Evolutionary conservation across 106 monocot species (phyloP), one percentile per base, ranked within the genome.

Genomic region (Posidonia australis): DNA sequence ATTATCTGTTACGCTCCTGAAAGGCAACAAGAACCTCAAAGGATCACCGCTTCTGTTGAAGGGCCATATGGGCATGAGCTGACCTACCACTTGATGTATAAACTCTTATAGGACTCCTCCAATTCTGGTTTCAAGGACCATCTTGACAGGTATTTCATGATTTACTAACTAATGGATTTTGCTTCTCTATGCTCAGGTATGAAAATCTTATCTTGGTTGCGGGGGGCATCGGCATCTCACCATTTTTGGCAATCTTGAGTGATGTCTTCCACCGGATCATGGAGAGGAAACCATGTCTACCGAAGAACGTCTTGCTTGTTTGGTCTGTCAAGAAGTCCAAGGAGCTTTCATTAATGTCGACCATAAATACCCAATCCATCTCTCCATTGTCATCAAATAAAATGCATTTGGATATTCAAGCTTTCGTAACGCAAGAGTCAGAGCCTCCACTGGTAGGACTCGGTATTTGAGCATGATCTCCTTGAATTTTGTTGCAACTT

Each of bases 191-290:
- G 36, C 2, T 36, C 60, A 93, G 93, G 88, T 89, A 93, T 54
- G 88, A 93, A 79, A 93, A 83, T 63, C 85, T 93, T 41, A 82
- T 93, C 58, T 70, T 93, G 29, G 89, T 93, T 24, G 93, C 93
- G 47, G 93, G 93, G 57, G 93, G 93, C 36, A 93, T 93, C 54
- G 93, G 93, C 16, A 84, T 93, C 48, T 93, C 93, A 65, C 93
- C 93, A 10, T 93, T 93, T 66, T 61, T 93, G 48, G 93, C 93
- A n/a, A 78, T 93, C 16, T 64, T 93, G 53, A 93, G 88, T 32
- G 93, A 93, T 67, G 75, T 93, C 24, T 60, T 89, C 46, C 93
- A 86, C 67, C 71, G 83, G 22, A 67, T 83, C 11, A 60, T 49
- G 0, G 75, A 81, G 44, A 73, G 63, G 14, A 88, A 73, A 36